Evolutionary conservation across 768 basidiomycete genomes (phyloP).

Genomic region (Pseudohyphozyma bogoriensis): DNA sequence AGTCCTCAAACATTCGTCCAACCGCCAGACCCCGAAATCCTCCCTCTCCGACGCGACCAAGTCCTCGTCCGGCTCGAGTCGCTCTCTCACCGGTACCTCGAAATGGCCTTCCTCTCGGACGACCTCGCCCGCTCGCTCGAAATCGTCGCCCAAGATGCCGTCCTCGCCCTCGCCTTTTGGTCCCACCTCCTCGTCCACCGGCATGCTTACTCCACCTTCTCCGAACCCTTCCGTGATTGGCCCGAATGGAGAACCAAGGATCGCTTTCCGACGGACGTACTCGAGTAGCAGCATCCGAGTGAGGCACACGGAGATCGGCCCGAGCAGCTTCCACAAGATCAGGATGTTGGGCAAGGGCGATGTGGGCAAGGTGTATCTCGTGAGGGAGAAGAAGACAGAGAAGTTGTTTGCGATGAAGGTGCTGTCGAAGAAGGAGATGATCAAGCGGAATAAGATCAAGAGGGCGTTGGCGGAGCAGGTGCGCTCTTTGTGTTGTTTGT

Average conservation of each 20-base stretch:
- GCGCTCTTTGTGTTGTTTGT: too few species aligned
- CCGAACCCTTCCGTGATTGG: conserved; percentile 13
- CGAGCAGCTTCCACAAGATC: conserved; percentile 88
- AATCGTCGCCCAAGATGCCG: background rate
- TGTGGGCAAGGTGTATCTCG: conserved; percentile 95
- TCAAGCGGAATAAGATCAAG: conserved; percentile 99
- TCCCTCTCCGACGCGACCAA: conserved; percentile 13
- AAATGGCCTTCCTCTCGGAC: background rate
- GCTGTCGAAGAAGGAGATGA: conserved; percentile 98
- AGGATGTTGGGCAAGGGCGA: conserved; percentile 98
- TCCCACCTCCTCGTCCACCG: background rate
- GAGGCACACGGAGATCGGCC: conserved; percentile 77
- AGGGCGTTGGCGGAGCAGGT: conserved; percentile 89
- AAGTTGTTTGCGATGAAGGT: conserved; percentile 99
- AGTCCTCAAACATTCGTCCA: conserved; percentile 37
- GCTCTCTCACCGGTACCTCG: background rate
- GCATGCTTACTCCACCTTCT: background rate
- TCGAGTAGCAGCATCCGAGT: conserved; percentile 91
- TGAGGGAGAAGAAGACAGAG: conserved; percentile 91
- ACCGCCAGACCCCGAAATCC: conserved; percentile 14
- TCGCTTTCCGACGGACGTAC: conserved; percentile 80
- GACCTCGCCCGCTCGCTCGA: conserved; percentile 21
- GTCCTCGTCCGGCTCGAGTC: background rate
- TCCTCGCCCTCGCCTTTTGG: conserved; percentile 2
- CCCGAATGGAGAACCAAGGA: conserved; percentile 18